Base-by-base conservation (phyloP, 768 basidiomycete genomes). In the Macrolepiota fuliginosa region DNA sequence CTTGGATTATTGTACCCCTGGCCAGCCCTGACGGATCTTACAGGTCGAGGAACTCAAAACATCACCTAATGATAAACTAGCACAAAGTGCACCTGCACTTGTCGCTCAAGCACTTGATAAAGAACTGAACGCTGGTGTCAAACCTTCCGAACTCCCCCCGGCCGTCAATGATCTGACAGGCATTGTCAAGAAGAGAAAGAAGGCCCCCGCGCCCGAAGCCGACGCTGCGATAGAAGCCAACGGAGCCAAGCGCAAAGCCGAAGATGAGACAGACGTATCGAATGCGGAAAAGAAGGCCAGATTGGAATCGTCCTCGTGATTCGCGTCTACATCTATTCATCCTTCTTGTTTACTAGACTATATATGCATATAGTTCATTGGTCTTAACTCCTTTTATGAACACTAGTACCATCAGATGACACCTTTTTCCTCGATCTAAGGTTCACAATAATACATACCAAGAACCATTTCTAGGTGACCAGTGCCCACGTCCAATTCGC, bases 41-140 rank as follows among this genome's bases (percentile, higher is more conserved):
- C 59, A 95, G 93, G 88, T 98, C 17, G 96, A 97, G 56, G 96
- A 98, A 67, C 79, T 97, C 35, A 96, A 92, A 74, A 85, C 87
- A 4, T 81, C 87, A 4, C 94, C 94, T 0, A 85, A 83, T 53
- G 83, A 92, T 15, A 70, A 77, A 7, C 69, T 79, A 1, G 73
- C 69, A 24, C 74, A 75, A 36, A 85, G 86, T 37, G 91, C 90
- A 1, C 89, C 90, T 1, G 88, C 81, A n/a, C 68, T 89, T 61
- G 91, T 77, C 19, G 89, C 89, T 15, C 85, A 81, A 64, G 89
- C 83, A 2, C 77, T 94, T 22, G 91, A 94, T 66, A 77, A 78
- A 52, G 91, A 90, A 63, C 79, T 94, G 27, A 90, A 88, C 60
- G 72, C 72, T 36, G 72, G 67, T 15, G 61, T 76, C 1, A 61